Evolutionary conservation across 495 filamentous ascomycete species (phyloP), one percentile per base, ranked within the genome.

Genomic region (Emericellopsis terricola): DNA sequence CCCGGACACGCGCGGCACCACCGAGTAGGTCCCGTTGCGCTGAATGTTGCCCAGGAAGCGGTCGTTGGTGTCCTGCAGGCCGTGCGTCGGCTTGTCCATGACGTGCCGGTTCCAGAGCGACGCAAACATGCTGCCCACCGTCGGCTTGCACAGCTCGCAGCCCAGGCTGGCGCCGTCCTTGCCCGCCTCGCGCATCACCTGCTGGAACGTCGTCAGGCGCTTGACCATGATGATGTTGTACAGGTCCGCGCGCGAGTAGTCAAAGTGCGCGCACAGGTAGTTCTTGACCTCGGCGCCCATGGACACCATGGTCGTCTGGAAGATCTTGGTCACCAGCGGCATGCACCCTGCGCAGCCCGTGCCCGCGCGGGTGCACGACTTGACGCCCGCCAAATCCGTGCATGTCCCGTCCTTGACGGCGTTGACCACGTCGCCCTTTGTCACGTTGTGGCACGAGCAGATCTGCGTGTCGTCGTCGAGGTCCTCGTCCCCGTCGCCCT

Each of bases 381-480:
- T 94, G 46, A 94, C 71, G 34, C 93, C 78, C 19, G 73, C 81
- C 20, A 94, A 69, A 4, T 75, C 77, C 53, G 81, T 92, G 61
- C 85, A 93, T 20, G 68, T 73, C 20, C 82, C 86, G 34, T 77
- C 72, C 46, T 85, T 91, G 50, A 91, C 71, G 9, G 58, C 64
- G 7, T 66, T 67, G 15, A 75, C 69, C 8, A 94, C 64, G 45
- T 89, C 83, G 23, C 76, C 80, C 50, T 96, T 96, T 11, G 75
- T 78, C 19, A 96, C 87, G 53, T 96, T 96, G 58, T 96, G 87
- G 51, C 87, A 96, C 2, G 83, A 85, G 56, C 87, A 96, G 29
- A 96, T 78, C 50, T 94, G 87, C 2, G 83, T 86, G 51, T 85
- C 79, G 41, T 87, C 81, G 39, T 73, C 71, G 19, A 64, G 40